phyloP scores from a whole-genome alignment of 768 basidiomycete genomes.

The Boletus tomentosulus region DNA sequence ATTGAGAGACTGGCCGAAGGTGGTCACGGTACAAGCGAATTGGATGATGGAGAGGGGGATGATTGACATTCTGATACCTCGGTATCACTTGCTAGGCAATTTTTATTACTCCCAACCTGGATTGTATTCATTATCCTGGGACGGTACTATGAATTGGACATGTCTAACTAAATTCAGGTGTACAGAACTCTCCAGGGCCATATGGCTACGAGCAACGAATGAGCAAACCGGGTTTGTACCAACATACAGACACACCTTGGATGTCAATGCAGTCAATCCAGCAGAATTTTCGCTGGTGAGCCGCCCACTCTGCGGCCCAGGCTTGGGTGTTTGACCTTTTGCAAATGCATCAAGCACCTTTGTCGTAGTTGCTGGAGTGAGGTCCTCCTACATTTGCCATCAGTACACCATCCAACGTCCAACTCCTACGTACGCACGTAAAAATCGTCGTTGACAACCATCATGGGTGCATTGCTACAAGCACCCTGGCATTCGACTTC shows the following conservation, averaged over 20 bases:
- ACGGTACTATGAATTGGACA: neutral
- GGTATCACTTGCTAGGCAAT: neutral
- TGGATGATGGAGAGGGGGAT: conserved; percentile 79
- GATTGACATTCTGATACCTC: conserved; percentile 43
- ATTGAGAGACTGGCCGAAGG: conserved; percentile 69
- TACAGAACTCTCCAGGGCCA: conserved; percentile 88
- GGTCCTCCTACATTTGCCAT: conserved; percentile 61
- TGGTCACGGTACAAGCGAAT: conserved; percentile 66
- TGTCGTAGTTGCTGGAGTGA: conserved; percentile 72
- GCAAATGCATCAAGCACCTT: conserved; percentile 76
- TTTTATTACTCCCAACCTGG: neutral
- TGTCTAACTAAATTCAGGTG: conserved; percentile 74
- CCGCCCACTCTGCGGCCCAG: conserved; percentile 90
- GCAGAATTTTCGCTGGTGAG: conserved; percentile 91
- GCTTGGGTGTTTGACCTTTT: conserved; percentile 81
- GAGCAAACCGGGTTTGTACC: neutral
- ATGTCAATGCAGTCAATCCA: conserved; percentile 74
- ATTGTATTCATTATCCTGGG: neutral
- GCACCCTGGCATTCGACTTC: conserved; percentile 99
- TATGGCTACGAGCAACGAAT: conserved; percentile 59
- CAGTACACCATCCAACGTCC: conserved; percentile 2
- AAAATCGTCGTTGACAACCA: conserved; percentile 94
- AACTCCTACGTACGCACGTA: conserved; percentile 55
- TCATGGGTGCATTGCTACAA: conserved; percentile 97
- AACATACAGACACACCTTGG: conserved; percentile 49